Evolutionary conservation across 2,329 filamentous ascomycete genomes (phyloP).

Genomic region (Spiromastix sp.): DNA sequence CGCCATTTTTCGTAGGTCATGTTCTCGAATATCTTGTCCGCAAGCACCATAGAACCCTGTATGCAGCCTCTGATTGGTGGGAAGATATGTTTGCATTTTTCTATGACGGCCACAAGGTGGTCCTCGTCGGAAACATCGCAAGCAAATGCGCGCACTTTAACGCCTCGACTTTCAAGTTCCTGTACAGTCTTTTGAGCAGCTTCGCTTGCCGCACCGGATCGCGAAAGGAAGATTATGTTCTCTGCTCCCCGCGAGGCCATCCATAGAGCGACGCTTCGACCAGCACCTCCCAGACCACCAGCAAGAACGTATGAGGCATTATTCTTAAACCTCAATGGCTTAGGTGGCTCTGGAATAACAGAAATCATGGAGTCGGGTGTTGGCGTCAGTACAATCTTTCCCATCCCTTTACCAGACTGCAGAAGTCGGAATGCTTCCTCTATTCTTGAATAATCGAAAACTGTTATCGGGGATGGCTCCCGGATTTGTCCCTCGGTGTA

Average conservation of each 20-base stretch:
- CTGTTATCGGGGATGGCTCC: conserved; percentile 10
- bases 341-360: conserved; percentile 10
- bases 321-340: conserved; percentile 7
- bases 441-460: conserved; percentile 10
- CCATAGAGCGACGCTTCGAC: conserved; percentile 14
- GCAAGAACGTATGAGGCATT: conserved; percentile 16
- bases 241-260: conserved; percentile 18
- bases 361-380: conserved; percentile 9
- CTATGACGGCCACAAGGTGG: conserved; percentile 8
- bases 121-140: conserved; percentile 17
- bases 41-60: conserved; percentile 21
- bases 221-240: conserved; percentile 22
- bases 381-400: conserved; percentile 14
- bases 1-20: conserved; percentile 32
- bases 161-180: conserved; percentile 11
- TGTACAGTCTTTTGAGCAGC: conserved; percentile 12
- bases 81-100: conserved; percentile 11
- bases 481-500: conserved; percentile 12
- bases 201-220: conserved; percentile 13
- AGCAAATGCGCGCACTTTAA: conserved; percentile 9
- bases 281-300: conserved; percentile 16
- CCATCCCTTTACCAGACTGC: conserved; percentile 14
- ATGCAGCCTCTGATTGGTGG: conserved; percentile 24
- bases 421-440: conserved; percentile 13
- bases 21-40: conserved; percentile 25